Conservation (phyloP, 495 filamentous ascomycete genomes). For the Neurospora pannonica region DNA sequence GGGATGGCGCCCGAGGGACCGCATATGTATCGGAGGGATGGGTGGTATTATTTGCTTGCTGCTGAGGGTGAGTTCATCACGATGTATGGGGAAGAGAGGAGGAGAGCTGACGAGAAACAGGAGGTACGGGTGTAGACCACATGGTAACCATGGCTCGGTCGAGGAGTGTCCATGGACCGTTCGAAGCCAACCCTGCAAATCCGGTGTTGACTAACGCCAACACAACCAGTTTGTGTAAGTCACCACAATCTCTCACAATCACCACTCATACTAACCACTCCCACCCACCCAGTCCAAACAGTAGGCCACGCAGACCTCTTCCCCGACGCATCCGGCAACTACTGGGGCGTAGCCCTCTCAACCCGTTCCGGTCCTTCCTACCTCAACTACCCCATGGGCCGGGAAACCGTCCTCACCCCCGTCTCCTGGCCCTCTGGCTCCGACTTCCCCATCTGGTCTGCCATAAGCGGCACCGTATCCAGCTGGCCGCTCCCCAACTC, state of each 20-base stretch:
- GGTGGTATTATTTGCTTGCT: conserved; percentile 55
- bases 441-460: conserved; percentile 32
- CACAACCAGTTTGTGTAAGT: conserved; percentile 35
- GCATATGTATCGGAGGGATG: conserved; percentile 53
- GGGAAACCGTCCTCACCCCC: conserved; percentile 47
- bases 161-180: conserved; percentile 43
- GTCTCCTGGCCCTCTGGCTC: conserved; percentile 37
- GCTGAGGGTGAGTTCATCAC: conserved; percentile 41
- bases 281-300: conserved; percentile 30
- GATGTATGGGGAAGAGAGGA: background rate
- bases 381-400: conserved; percentile 50
- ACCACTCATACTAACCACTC: background rate
- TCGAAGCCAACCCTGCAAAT: conserved; percentile 41
- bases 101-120: conserved; percentile 7
- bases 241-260: background rate
- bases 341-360: conserved; percentile 40
- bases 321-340: conserved; percentile 42
- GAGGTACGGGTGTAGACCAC: conserved; percentile 49
- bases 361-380: conserved; percentile 38
- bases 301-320: conserved; percentile 44
- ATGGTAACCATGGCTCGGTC: conserved; percentile 44
- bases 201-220: conserved; percentile 47
- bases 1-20: conserved; percentile 50
- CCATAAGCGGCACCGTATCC: conserved; percentile 35
- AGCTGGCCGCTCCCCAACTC: conserved; percentile 31